Percentiles rank a stretch among this genome's conserved stretches.
Conservation (phyloP, 768 basidiomycete genomes). For the Hydnomerulius pinastri region DNA sequence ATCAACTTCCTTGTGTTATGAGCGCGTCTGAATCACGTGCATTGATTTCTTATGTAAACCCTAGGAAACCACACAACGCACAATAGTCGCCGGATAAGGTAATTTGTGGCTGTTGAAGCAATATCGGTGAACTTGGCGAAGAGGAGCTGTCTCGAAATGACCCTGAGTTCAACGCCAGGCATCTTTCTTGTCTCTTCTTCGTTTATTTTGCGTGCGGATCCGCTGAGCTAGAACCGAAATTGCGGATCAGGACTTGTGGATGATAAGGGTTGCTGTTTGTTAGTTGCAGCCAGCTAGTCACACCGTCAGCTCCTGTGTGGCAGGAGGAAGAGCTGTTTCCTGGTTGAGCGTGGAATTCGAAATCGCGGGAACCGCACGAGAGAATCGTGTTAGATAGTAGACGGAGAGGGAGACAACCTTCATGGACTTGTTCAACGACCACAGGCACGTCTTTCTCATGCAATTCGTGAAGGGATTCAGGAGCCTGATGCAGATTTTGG, state of each 20-base stretch:
- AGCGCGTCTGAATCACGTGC: slow-evolving; percentile 32
- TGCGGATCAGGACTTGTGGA: not conserved
- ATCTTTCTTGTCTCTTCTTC: not conserved
- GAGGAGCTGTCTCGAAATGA: not conserved
- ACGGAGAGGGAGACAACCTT: not conserved
- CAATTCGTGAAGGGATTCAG: slow-evolving; percentile 5
- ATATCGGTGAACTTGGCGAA: not conserved
- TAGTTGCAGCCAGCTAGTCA: not conserved
- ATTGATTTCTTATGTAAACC: slow-evolving; percentile 22
- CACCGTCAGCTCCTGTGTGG: not conserved
- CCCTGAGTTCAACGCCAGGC: slow-evolving; percentile 6
- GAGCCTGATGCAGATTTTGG: slow-evolving; percentile 13
- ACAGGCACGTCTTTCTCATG: slow-evolving; percentile 37
- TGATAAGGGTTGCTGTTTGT: not conserved
- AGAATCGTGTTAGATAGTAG: slow-evolving; percentile 10
- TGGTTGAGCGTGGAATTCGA: not conserved
- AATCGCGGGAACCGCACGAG: not conserved
- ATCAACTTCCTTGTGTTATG: slow-evolving; percentile 15
- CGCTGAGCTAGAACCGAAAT: not conserved
- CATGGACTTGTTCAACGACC: slow-evolving; percentile 40
- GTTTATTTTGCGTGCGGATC: not conserved
- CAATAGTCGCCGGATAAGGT: not conserved
- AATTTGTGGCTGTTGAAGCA: not conserved
- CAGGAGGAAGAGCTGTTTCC: not conserved
- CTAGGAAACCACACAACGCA: not conserved